Evolutionary conservation across 345 rosid genomes (phyloP).

Genomic region (Pugionium dolabratum): DNA sequence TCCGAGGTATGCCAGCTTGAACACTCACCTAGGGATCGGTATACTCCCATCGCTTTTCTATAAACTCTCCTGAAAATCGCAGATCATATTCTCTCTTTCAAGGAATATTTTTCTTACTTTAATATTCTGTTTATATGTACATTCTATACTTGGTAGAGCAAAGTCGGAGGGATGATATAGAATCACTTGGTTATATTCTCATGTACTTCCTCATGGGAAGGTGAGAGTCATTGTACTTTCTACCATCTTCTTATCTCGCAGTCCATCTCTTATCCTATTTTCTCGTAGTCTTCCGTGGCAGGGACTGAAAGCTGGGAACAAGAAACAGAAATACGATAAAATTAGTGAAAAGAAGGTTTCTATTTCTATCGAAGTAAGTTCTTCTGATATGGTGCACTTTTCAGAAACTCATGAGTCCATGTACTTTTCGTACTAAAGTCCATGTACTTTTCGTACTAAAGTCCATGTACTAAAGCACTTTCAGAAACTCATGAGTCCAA

Average conservation of each 20-base stretch:
- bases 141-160: conserved; percentile 57
- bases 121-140: conserved; percentile 12
- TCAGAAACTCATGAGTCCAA: neutral
- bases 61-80: neutral
- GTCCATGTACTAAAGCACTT: neutral
- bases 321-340: conserved; percentile 96
- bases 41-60: conserved; percentile 14
- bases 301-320: conserved; percentile 93
- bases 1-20: conserved; percentile 99
- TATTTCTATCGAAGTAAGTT: conserved; percentile 64
- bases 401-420: neutral
- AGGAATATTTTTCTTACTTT: neutral
- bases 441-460: too few relatives aligned
- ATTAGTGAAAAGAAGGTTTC: conserved; percentile 97
- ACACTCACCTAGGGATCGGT: conserved; percentile 99
- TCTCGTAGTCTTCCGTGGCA: conserved; percentile 92
- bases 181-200: conserved; percentile 96
- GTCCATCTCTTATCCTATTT: conserved; percentile 20
- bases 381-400: neutral
- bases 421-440: too few relatives aligned
- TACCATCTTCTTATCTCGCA: neutral
- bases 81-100: conserved; percentile 7
- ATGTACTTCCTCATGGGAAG: conserved; percentile 96
- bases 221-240: conserved; percentile 45
- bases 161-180: conserved; percentile 99